These are phyloP conservation scores for Yamadazyma ubonensis DNA, from an alignment of 805 yeast genomes.

Conservation along the genomic window DNA sequence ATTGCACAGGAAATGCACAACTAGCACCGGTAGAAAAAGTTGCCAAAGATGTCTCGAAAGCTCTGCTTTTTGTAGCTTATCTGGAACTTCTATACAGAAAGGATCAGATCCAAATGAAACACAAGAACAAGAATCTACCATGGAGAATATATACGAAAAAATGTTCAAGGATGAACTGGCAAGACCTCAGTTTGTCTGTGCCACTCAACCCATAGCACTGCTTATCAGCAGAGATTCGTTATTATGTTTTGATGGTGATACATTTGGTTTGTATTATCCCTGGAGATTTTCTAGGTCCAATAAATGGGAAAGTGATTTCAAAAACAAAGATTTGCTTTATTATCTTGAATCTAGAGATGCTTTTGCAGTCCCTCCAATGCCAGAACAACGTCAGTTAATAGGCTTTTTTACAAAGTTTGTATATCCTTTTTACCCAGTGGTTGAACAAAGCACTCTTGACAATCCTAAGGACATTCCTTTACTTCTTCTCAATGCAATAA, in stretches of 20 bases:
- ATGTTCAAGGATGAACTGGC: constrained; percentile 18
- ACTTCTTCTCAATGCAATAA: constrained; percentile 26
- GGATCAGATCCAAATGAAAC: too few relatives aligned
- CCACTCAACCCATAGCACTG: constrained; percentile 32
- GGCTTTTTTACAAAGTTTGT: constrained; percentile 20
- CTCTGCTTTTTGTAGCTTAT: constrained; percentile 3
- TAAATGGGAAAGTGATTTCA: constrained; percentile 9
- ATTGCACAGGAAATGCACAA: constrained; percentile 16
- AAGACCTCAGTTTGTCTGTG: constrained; percentile 26
- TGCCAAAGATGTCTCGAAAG: constrained; percentile 17
- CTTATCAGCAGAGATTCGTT: constrained; percentile 28
- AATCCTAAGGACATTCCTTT: constrained; percentile 19
- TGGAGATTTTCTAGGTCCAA: constrained; percentile 24
- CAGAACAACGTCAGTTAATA: constrained; percentile 20
- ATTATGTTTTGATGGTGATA: constrained; percentile 27
- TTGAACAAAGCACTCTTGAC: constrained; percentile 19
- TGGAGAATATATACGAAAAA: constrained; percentile 23
- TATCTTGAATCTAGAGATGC: constrained; percentile 24
- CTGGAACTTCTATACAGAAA: too few relatives aligned
- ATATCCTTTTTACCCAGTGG: constrained; percentile 29
- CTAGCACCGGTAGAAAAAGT: constrained; percentile 2
- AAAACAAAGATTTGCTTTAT: constrained; percentile 21
- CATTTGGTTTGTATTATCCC: constrained; percentile 27
- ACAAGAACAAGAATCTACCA: constrained; percentile 7
- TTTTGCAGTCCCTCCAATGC: constrained; percentile 19